These are phyloP conservation scores for Tetrapyrgos nigripes DNA, from an alignment of 1,284 basidiomycete genomes.

Conservation along the genomic window DNA sequence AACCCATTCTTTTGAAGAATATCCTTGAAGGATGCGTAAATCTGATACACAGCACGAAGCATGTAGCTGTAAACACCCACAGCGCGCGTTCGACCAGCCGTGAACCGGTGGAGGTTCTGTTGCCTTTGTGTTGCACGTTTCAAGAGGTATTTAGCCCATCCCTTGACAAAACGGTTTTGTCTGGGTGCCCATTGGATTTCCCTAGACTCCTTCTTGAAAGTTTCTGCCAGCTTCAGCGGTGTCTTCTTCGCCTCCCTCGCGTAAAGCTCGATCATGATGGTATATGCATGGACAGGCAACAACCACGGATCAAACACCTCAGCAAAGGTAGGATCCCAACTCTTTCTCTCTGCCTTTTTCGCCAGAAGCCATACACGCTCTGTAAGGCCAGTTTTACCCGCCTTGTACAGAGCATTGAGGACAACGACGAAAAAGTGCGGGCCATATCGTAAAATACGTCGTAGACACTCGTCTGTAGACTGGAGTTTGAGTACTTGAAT, in stretches of 20 bases:
- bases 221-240: constrained; percentile 16
- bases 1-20: neutral
- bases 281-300: constrained; percentile 72
- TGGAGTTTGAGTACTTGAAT: constrained; percentile 20
- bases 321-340: constrained; percentile 44
- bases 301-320: constrained; percentile 54
- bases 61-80: constrained; percentile 8
- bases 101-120: constrained; percentile 11
- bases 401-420: constrained; percentile 66
- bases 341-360: constrained; percentile 58
- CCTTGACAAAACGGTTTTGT: constrained; percentile 9
- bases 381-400: constrained; percentile 59
- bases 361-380: constrained; percentile 70
- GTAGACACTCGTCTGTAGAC: constrained; percentile 39
- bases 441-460: constrained; percentile 55
- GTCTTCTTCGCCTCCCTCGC: constrained; percentile 49
- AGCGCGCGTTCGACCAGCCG: constrained; percentile 5
- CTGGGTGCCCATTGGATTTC: constrained; percentile 3
- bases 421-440: constrained; percentile 64
- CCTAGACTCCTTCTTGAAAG: neutral
- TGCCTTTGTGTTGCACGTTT: neutral
- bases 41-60: constrained; percentile 12
- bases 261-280: constrained; percentile 72
- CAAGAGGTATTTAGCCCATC: constrained; percentile 7
- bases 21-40: neutral